These are phyloP conservation scores for Alternaria hordeiaustralica DNA, from an alignment of 2,329 filamentous ascomycete species.

Conservation along the genomic window DNA sequence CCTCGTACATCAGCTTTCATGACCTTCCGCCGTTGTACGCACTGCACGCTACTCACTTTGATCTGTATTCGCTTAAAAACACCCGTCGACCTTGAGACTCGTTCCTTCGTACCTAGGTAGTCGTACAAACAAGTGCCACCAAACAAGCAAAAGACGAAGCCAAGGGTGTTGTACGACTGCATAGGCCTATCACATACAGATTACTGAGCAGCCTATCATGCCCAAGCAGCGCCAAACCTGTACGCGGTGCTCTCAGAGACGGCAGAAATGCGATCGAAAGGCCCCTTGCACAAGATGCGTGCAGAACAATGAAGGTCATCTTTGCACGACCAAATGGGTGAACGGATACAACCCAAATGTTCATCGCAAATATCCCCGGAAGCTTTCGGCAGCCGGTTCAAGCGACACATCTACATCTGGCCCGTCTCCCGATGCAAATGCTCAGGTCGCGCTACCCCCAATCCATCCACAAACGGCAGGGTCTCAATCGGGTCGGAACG, in stretches of 20 bases:
- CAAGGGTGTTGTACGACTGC: not conserved
- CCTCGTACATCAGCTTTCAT: not conserved
- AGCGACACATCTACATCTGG: conserved; percentile 15
- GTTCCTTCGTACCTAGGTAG: not conserved
- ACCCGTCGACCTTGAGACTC: not conserved
- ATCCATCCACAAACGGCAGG: not conserved
- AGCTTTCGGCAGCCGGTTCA: conserved; percentile 6
- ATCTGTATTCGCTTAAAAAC: not conserved
- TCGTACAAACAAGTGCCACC: not conserved
- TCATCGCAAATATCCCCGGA: conserved; percentile 37
- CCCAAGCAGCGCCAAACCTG: conserved; percentile 43
- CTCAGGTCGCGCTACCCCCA: not conserved
- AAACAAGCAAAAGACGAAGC: not conserved
- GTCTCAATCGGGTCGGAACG: not conserved
- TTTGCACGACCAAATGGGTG: conserved; percentile 43
- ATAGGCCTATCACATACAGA: not conserved
- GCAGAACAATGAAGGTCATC: conserved; percentile 39
- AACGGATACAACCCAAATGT: conserved; percentile 42
- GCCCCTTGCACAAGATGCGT: conserved; percentile 34
- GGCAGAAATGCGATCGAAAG: conserved; percentile 45
- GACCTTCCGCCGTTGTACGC: not conserved
- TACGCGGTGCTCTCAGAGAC: conserved; percentile 34
- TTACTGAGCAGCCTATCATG: conserved; percentile 20
- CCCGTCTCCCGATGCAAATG: not conserved
- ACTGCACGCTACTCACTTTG: not conserved